A percentile compares a stretch with the other conserved stretches of the same genome.
Evolutionary conservation across 1,284 basidiomycete species (phyloP).

Genomic region (Ceratobasidium sp.): DNA sequence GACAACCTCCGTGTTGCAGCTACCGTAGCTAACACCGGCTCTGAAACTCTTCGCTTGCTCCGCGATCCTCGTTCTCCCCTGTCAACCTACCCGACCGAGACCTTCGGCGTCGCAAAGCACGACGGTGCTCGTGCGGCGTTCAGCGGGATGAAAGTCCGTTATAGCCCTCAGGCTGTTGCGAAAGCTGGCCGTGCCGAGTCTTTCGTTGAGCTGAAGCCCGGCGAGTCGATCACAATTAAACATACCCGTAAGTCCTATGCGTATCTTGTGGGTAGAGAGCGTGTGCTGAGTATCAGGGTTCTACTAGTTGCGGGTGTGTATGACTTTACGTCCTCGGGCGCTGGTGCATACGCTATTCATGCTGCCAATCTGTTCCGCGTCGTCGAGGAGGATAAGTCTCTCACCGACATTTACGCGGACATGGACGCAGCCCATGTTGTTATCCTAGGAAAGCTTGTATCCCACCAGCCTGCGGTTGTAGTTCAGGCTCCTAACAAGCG

Average conservation of each 20-base stretch:
- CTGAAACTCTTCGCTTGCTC: slow-evolving; percentile 63
- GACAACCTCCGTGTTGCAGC: slow-evolving; percentile 61
- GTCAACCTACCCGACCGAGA: slow-evolving; percentile 61
- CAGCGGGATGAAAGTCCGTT: slow-evolving; percentile 56
- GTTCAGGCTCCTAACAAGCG: slow-evolving; percentile 20
- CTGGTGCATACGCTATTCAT: slow-evolving; percentile 61
- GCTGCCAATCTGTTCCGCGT: slow-evolving; percentile 63
- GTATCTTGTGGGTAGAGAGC: background rate
- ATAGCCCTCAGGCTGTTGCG: slow-evolving; percentile 52
- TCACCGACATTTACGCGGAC: slow-evolving; percentile 58
- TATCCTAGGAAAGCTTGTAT: slow-evolving; percentile 32
- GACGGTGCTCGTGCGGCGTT: slow-evolving; percentile 57
- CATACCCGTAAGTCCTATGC: slow-evolving; percentile 58
- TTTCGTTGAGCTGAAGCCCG: slow-evolving; percentile 62
- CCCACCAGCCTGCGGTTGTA: slow-evolving; percentile 19
- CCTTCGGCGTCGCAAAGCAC: slow-evolving; percentile 60
- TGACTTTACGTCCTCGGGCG: slow-evolving; percentile 63
- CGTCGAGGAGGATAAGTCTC: slow-evolving; percentile 56
- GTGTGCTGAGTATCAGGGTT: no score
- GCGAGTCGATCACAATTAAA: slow-evolving; percentile 59
- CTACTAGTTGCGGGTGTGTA: slow-evolving; percentile 62
- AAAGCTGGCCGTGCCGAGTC: slow-evolving; percentile 43
- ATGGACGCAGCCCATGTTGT: slow-evolving; percentile 56
- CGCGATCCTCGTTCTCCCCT: slow-evolving; percentile 63
- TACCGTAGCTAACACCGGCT: slow-evolving; percentile 64